Base-by-base conservation (phyloP, 139 green algal genomes). In the Chlorella sp. region DNA sequence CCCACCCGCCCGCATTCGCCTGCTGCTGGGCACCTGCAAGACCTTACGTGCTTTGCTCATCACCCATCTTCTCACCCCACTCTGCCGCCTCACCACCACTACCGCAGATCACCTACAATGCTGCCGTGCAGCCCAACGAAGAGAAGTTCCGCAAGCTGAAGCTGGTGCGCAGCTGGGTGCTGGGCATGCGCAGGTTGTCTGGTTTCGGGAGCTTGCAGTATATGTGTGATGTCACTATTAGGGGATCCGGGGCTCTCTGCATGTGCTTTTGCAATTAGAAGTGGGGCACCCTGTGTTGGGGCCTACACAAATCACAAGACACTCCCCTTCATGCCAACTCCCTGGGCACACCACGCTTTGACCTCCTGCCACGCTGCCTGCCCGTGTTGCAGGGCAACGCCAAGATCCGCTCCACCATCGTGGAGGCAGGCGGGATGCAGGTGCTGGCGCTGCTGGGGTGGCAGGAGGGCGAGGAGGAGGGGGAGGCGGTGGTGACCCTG, bases 401-500 rank as follows among this genome's bases (percentile, higher is more conserved):
- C 66, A 94, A 92, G 24, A 93, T 94, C 32, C 61, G 73, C 3
- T 71, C 85, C 0, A 34, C 37, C 4, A 81, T 95, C 9, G 68
- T 83, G 0, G 73, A 95, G 19, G 81, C 39, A 5, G 89, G 90
- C 19, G 92, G 89, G 24, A 42, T 94, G 83, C 82, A 85, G 24
- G 78, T 68, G 12, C 69, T 95, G 68, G 60, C 68, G 16, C 69
- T 79, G 48, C 77, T 95, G 86, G 92, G 92, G 26, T 95, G 92
- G 92, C 40, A 82, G 73, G 40, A 84, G 34, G 89, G 79, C 28
- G 39, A 93, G 73, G 91, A 93, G 30, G 76, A 64, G 18, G 92
- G 90, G 24, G 78, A 83, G 39, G 87, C 81, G 32, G 57, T 86
- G 19, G 80, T 95, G 0, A 82, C 81, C 2, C 40, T 93, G 73